phyloP scores from a whole-genome alignment of 2,329 filamentous ascomycete species.

The Aspergillus sp. region DNA sequence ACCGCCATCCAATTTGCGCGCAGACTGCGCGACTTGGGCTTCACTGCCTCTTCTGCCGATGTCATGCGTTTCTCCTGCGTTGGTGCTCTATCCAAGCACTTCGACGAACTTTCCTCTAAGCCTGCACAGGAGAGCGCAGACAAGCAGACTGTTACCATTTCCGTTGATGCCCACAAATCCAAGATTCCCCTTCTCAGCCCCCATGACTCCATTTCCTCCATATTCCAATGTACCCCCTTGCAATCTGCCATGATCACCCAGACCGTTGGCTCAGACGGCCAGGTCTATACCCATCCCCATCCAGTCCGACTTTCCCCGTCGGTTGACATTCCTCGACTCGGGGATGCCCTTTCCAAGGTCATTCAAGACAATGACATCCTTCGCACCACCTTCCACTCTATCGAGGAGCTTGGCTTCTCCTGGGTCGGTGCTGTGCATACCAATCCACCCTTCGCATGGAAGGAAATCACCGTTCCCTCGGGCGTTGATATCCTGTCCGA shows the following conservation, averaged over 20 bases:
- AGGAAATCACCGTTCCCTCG: conserved; percentile 14
- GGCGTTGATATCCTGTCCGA: conserved; percentile 8
- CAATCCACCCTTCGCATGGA: conserved; percentile 12
- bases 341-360: conserved; percentile 52
- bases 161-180: conserved; percentile 7
- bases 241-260: conserved; percentile 79
- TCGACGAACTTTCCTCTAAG: conserved; percentile 7
- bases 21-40: conserved; percentile 20
- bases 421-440: conserved; percentile 26
- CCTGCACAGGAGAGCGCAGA: background rate
- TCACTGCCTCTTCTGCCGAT: conserved; percentile 29
- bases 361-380: conserved; percentile 57
- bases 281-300: conserved; percentile 72
- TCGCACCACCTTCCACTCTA: conserved; percentile 50
- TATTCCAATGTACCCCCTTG: conserved; percentile 63
- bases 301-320: conserved; percentile 47
- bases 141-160: background rate
- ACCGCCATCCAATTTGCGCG: conserved; percentile 29
- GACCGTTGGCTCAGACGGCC: conserved; percentile 49
- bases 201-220: conserved; percentile 15
- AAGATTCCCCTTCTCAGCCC: conserved; percentile 11
- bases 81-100: conserved; percentile 17
- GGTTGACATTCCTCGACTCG: conserved; percentile 46
- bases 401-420: conserved; percentile 11
- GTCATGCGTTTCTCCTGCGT: conserved; percentile 30